Evolutionary conservation across 768 basidiomycete species (phyloP).

Genomic region (Hemileccinum rubropunctum): DNA sequence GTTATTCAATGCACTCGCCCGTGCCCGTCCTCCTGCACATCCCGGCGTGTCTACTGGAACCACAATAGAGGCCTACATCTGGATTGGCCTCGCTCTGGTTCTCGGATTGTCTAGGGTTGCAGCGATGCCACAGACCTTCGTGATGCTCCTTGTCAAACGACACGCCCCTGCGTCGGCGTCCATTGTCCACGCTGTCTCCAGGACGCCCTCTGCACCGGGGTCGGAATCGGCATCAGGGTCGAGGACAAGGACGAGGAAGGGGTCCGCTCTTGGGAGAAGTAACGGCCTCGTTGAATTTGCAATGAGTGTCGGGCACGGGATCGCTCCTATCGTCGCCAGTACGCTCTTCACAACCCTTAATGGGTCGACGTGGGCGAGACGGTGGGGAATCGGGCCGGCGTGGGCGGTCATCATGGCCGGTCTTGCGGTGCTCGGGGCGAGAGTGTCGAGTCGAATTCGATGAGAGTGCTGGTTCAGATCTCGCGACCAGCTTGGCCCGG

Average conservation of each 20-base stretch:
- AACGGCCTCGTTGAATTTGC: constrained; percentile 59
- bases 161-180: constrained; percentile 38
- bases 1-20: constrained; percentile 2
- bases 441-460: constrained; percentile 3
- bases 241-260: background rate
- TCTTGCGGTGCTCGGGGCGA: constrained; percentile 8
- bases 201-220: no score
- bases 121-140: constrained; percentile 39
- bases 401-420: constrained; percentile 12
- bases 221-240: background rate
- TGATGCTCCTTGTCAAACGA: constrained; percentile 57
- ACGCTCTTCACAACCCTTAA: constrained; percentile 14
- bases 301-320: constrained; percentile 51
- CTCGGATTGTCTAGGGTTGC: constrained; percentile 35
- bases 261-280: constrained; percentile 49
- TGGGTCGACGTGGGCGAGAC: constrained; percentile 8
- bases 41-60: background rate
- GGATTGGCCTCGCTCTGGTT: constrained; percentile 45
- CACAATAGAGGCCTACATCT: constrained; percentile 31
- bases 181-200: no score
- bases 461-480: background rate
- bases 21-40: background rate
- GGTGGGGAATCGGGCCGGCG: background rate
- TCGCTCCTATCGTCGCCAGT: constrained; percentile 43
- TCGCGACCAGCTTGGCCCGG: no score